Base-by-base conservation (phyloP, 305 asterid species). In the Solanum chacoense region DNA sequence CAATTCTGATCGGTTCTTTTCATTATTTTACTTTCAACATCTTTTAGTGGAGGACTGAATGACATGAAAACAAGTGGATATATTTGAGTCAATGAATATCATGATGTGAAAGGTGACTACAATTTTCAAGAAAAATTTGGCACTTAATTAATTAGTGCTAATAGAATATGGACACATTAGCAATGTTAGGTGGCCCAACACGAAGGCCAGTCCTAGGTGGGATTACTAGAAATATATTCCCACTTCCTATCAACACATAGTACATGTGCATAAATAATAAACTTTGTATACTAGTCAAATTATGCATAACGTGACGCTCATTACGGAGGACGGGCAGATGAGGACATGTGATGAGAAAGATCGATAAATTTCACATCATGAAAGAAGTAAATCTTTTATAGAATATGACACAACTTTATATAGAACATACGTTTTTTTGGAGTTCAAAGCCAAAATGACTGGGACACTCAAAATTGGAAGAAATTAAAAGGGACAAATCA, bases 381-480 rank as follows among this genome's bases (percentile, higher is more conserved):
- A 3, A 18, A 31, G 6, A 42, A 40, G 6, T 11, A 40, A 10
- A 1, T 37, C 2, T 36, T 5, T 29, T 67, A 67, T 67, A 69
- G 1, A 10, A 11, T 69, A 69, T 59, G 10, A 59, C 2, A 28
- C 0, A 74, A 8, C 1, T 74, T 74, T 18, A 73, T 35, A 74
- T 8, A 11, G 13, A 8, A 18, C 10, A 7, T 34, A 4, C 36
- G 1, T 1, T 7, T 55, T 45, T 13, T 29, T 6, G 1, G 6
- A 9, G 29, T 10, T 0, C 11, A 10, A 1, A 63, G 24, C 1
- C 2, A 9, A n/a, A n/a, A 22, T 65, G 29, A 65, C 3, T 4
- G 2, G 11, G 12, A 1, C 26, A 22, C 65, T 50, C 10, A 18
- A 50, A 16, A 50, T 50, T 16, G n/a, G 8, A 55, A 18, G 11